Percentiles rank a stretch among this genome's conserved stretches.
Evolutionary conservation across 108 stramenopile species (phyloP).

Genomic region (Cyclotella baltica): DNA sequence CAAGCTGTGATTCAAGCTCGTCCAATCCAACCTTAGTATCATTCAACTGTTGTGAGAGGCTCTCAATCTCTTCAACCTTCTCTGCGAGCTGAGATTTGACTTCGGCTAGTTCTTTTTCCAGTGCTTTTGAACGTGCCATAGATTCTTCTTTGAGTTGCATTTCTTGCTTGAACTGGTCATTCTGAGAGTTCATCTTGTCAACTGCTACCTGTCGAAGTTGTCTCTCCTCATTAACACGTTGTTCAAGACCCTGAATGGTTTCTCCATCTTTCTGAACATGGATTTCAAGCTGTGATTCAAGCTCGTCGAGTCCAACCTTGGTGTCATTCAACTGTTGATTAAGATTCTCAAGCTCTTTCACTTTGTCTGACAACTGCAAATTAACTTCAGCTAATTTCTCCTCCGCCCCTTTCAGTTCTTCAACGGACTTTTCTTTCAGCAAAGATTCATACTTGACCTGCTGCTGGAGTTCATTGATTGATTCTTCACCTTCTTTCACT

Average conservation of each 20-base stretch:
- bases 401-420: constrained; percentile 1
- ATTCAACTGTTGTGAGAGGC: constrained; percentile 2
- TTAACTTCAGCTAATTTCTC: constrained; percentile 9
- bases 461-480: constrained; percentile 3
- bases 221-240: constrained; percentile 13
- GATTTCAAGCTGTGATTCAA: constrained; percentile 6
- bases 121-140: neutral
- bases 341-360: neutral
- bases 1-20: constrained; percentile 4
- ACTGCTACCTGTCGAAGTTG: constrained; percentile 2
- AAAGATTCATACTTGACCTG: constrained; percentile 7
- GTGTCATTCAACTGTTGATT: constrained; percentile 17
- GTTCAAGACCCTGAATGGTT: constrained; percentile 6
- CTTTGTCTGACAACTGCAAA: neutral
- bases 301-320: constrained; percentile 2
- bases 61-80: constrained; percentile 8
- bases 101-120: constrained; percentile 15
- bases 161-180: constrained; percentile 16
- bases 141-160: constrained; percentile 8
- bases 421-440: neutral
- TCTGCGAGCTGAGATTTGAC: neutral
- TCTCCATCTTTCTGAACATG: constrained; percentile 5
- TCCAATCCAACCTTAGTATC: constrained; percentile 10
- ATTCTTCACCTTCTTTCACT: neutral
- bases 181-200: constrained; percentile 17